phyloP scores from a whole-genome alignment of 2,329 filamentous ascomycete genomes.

The Orbilia ellipsospora region DNA sequence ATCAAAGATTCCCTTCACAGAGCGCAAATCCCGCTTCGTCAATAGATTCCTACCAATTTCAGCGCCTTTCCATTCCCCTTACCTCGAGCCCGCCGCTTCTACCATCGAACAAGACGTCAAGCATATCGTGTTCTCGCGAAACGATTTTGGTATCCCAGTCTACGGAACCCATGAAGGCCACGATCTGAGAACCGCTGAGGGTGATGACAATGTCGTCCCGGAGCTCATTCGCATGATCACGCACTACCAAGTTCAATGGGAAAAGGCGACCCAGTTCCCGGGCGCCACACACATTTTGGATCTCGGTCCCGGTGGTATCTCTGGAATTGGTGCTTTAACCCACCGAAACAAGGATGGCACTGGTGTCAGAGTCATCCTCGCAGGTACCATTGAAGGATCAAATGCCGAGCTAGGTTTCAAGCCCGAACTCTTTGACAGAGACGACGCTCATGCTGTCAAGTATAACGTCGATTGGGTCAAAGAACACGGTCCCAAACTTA shows the following conservation, averaged over 20 bases:
- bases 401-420: slow-evolving; percentile 95
- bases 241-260: slow-evolving; percentile 93
- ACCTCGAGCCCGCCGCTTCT: slow-evolving; percentile 82
- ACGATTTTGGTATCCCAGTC: slow-evolving; percentile 82
- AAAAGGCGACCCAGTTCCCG: slow-evolving; percentile 90
- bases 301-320: slow-evolving; percentile 96
- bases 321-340: slow-evolving; percentile 91
- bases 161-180: slow-evolving; percentile 90
- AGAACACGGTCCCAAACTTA: slow-evolving; percentile 90
- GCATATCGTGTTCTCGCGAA: slow-evolving; percentile 77
- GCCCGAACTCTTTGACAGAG: slow-evolving; percentile 94
- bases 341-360: slow-evolving; percentile 99
- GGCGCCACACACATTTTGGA: slow-evolving; percentile 93
- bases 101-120: slow-evolving; percentile 89
- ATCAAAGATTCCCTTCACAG: slow-evolving; percentile 90
- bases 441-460: slow-evolving; percentile 92
- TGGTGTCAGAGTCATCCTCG: slow-evolving; percentile 94
- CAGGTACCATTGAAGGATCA: slow-evolving; percentile 90
- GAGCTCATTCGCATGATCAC: slow-evolving; percentile 92
- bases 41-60: slow-evolving; percentile 98
- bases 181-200: slow-evolving; percentile 79
- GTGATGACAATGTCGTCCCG: slow-evolving; percentile 73
- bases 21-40: slow-evolving; percentile 95
- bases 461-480: slow-evolving; percentile 98
- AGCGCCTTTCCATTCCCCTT: slow-evolving; percentile 97